Percentiles rank a stretch among this genome's conserved stretches.
Evolutionary conservation across 208 protist species (phyloP).

Genomic region (Kentomonas sorsogonicus): DNA sequence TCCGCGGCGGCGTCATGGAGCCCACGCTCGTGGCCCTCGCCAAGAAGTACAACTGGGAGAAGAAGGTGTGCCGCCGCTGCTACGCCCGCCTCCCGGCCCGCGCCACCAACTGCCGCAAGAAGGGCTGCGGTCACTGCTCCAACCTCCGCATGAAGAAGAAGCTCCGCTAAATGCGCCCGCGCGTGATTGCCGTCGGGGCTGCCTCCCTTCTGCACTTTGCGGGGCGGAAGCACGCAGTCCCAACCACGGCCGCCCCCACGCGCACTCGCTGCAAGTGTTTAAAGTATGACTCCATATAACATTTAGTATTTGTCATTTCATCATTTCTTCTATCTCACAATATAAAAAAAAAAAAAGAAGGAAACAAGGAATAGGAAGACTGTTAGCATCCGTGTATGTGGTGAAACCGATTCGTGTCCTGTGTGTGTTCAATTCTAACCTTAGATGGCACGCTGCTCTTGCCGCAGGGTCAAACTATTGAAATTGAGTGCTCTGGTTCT

Average conservation of each 20-base stretch:
- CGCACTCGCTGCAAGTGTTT: not conserved
- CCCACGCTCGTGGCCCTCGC: conserved; percentile 97
- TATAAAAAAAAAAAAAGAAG: conserved; percentile 2
- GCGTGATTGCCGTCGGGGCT: not conserved
- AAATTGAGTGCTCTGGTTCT: not conserved
- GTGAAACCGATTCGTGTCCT: not conserved
- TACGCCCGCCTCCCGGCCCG: conserved; percentile 95
- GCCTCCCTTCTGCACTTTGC: not conserved
- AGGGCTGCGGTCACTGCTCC: conserved; percentile 99
- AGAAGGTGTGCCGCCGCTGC: conserved; percentile 95
- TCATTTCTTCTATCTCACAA: conserved; percentile 7
- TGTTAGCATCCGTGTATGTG: too few relatives aligned
- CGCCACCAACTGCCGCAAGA: conserved; percentile 99
- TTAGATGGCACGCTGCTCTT: not conserved
- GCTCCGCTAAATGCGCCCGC: conserved; percentile 92
- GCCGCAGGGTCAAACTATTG: not conserved
- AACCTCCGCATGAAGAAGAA: conserved; percentile 99
- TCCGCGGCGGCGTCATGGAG: conserved; percentile 94
- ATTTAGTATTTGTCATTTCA: not conserved
- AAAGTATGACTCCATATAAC: not conserved
- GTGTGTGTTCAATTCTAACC: not conserved
- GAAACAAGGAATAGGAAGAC: too few relatives aligned
- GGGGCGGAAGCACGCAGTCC: too few relatives aligned
- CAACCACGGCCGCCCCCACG: not conserved
- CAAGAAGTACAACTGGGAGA: conserved; percentile 98